Evolutionary conservation across 2,329 filamentous ascomycete genomes (phyloP).

Genomic region (Botrytis pseudocinerea): DNA sequence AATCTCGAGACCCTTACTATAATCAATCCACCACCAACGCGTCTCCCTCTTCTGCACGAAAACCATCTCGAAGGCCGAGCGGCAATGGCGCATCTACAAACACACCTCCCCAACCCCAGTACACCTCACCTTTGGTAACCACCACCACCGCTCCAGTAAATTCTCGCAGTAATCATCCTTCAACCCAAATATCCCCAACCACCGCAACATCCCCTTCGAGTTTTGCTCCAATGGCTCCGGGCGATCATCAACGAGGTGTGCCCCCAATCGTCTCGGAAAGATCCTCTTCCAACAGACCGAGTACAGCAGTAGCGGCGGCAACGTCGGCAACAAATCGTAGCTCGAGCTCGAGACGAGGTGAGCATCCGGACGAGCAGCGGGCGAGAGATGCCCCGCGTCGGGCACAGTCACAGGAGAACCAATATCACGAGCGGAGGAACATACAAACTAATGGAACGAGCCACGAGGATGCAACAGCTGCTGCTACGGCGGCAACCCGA

Average conservation of each 20-base stretch:
- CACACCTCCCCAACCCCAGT: conserved; percentile 34
- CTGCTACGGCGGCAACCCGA: conserved; percentile 45
- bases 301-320: conserved; percentile 41
- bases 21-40: conserved; percentile 41
- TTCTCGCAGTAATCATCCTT: conserved; percentile 39
- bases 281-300: conserved; percentile 66
- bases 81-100: conserved; percentile 47
- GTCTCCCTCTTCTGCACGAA: conserved; percentile 52
- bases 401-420: conserved; percentile 32
- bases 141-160: conserved; percentile 28
- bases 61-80: conserved; percentile 55
- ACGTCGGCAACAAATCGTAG: conserved; percentile 35
- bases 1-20: conserved; percentile 57
- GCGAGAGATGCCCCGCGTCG: conserved; percentile 32
- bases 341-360: conserved; percentile 29
- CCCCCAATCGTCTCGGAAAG: conserved; percentile 76
- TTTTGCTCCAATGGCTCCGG: conserved; percentile 39
- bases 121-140: conserved; percentile 36
- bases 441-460: conserved; percentile 45
- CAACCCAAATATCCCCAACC: conserved; percentile 40
- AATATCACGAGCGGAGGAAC: conserved; percentile 42
- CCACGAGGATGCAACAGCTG: conserved; percentile 39
- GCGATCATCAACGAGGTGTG: conserved; percentile 59
- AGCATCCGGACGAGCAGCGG: conserved; percentile 31
- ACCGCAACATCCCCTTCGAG: conserved; percentile 47